These are phyloP conservation scores for Macrophomina phaseolina DNA, from an alignment of 2,329 filamentous ascomycete species.

Conservation along the genomic window DNA sequence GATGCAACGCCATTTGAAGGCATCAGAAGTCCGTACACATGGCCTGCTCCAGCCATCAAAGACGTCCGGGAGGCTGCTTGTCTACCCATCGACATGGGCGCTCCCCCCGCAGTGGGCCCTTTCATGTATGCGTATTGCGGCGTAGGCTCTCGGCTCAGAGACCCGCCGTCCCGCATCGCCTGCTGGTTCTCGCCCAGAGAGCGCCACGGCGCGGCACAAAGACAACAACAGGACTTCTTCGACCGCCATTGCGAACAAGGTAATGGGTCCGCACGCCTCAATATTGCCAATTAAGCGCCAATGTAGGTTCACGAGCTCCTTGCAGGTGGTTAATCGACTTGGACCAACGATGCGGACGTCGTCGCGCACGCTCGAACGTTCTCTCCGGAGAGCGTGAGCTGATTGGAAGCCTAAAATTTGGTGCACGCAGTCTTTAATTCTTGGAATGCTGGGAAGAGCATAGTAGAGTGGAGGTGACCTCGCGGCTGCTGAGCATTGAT, in stretches of 20 bases:
- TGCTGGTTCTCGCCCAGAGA: neutral
- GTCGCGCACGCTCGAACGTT: too few species aligned
- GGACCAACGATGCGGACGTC: neutral
- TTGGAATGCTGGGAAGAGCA: too few species aligned
- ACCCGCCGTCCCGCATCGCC: neutral
- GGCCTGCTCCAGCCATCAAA: neutral
- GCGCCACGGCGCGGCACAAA: neutral
- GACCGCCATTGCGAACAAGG: neutral
- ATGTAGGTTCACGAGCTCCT: neutral
- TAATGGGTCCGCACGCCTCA: neutral
- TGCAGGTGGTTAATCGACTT: neutral
- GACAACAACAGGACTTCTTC: neutral
- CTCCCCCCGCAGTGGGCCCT: neutral
- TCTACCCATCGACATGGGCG: neutral
- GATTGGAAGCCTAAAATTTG: too few species aligned
- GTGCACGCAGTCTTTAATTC: too few species aligned
- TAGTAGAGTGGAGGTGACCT: too few species aligned
- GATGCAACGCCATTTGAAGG: neutral
- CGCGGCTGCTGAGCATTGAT: too few species aligned
- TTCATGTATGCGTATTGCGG: neutral
- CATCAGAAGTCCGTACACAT: neutral
- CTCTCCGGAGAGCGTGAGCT: too few species aligned
- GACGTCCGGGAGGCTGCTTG: too few species aligned
- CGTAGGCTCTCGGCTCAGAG: neutral
- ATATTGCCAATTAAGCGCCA: neutral